phyloP scores from a whole-genome alignment of 331 rosid genomes.

The Pyracantha coccinea region DNA sequence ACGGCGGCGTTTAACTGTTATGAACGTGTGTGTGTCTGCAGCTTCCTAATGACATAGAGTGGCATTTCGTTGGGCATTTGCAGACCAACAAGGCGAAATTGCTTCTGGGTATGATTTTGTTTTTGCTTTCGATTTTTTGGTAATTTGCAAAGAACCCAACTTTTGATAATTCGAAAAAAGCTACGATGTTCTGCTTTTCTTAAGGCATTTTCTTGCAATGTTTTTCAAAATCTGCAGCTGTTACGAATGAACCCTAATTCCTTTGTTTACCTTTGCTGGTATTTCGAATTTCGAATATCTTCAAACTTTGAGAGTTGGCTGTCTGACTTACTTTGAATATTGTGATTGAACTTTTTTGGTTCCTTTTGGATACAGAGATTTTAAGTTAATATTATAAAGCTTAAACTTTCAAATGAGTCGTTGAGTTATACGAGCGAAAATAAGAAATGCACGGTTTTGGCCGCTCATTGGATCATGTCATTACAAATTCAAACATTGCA shows the following conservation, averaged over 20 bases:
- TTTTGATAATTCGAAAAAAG: background rate
- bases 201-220: too few relatives aligned
- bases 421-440: too few relatives aligned
- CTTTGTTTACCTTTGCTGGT: too few relatives aligned
- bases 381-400: background rate
- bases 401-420: too few relatives aligned
- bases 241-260: too few relatives aligned
- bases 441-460: too few relatives aligned
- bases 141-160: background rate
- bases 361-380: too few relatives aligned
- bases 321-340: background rate
- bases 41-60: constrained; percentile 85
- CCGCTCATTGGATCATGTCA: too few relatives aligned
- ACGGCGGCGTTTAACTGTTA: background rate
- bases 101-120: constrained; percentile 50
- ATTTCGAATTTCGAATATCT: background rate
- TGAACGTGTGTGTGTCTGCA: constrained; percentile 26
- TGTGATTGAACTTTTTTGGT: background rate
- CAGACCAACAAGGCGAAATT: constrained; percentile 87
- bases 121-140: background rate
- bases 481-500: too few relatives aligned
- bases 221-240: too few relatives aligned
- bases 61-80: constrained; percentile 87
- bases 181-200: too few relatives aligned
- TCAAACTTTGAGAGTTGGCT: background rate